Evolutionary conservation across 345 rosid genomes (phyloP), one percentile per base, ranked within the genome.

Genomic region (Ceriops zippeliana): DNA sequence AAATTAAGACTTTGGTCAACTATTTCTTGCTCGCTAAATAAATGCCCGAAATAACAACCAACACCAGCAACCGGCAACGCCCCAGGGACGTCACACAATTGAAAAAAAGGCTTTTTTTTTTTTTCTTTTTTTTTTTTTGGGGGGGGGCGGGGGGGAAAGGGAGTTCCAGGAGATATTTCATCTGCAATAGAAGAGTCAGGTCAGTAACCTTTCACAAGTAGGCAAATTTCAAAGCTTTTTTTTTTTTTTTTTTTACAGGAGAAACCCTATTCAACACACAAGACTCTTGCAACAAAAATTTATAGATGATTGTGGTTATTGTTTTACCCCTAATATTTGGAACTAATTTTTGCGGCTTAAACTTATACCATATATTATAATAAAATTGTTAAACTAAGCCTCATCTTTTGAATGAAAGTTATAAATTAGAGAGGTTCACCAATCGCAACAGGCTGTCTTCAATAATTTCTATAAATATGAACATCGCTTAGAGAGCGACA

Each of bases 371-470:
- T 38, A 9, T 2, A 38, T 38, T 9, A 38, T 9, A 9, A 38
- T 38, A 9, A 11, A 38, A 38, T 9, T 2, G 3, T 38, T 9
- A 38, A 2, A 9, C 0, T 8, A 38, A 10, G 3, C 0, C 46
- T 38, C 2, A 8, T 10, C 46, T 11, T 9, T 4, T 30, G 3
- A 10, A 17, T 16, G 13, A 15, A 61, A 61, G 5, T 2, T 16
- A 8, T 1, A 9, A 5, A 27, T 15, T 9, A 7, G 8, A 49
- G 34, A 13, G 8, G 60, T 52, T 19, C 24, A 84, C 89, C 19
- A 22, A 91, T 90, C 82, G 27, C 68, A 66, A 91, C 81, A 68
- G 92, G 89, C 71, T 91, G 93, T 85, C 84, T 73, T 97, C 99
- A 95, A 31, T 87, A 73, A 75, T 85, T 86, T 84, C 2, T 9